These are phyloP conservation scores for Apiotrichum siamense DNA, from an alignment of 1,284 basidiomycete species.

Conservation along the genomic window DNA sequence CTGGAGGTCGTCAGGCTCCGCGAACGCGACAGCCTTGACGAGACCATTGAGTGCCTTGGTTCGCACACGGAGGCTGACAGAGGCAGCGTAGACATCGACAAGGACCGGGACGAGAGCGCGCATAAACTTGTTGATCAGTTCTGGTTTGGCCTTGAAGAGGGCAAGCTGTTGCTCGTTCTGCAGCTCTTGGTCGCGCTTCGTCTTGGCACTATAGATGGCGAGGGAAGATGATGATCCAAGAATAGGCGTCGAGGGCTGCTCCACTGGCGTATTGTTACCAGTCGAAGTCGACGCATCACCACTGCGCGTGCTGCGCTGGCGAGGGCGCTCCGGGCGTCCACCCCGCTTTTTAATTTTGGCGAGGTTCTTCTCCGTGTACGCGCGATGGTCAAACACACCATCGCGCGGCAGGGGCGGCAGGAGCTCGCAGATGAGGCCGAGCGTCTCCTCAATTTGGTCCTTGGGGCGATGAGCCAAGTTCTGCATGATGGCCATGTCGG, in stretches of 20 bases:
- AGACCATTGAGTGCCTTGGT: slow-evolving; percentile 79
- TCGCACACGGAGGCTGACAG: slow-evolving; percentile 75
- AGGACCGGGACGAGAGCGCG: slow-evolving; percentile 80
- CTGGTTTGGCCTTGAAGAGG: slow-evolving; percentile 65
- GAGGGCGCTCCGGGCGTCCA: slow-evolving; percentile 17
- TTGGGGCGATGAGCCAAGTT: slow-evolving; percentile 93
- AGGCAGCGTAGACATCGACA: slow-evolving; percentile 91
- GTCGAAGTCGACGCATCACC: slow-evolving; percentile 13
- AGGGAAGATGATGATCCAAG: slow-evolving; percentile 1
- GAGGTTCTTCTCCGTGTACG: slow-evolving; percentile 81
- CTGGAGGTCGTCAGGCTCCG: slow-evolving; percentile 68
- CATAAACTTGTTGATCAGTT: slow-evolving; percentile 75
- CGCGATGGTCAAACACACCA: slow-evolving; percentile 86
- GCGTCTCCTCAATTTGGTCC: slow-evolving; percentile 88
- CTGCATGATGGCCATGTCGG: slow-evolving; percentile 96
- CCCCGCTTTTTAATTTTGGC: slow-evolving; percentile 38
- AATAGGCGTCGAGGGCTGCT: background rate
- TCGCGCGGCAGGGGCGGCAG: slow-evolving; percentile 82
- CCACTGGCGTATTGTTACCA: slow-evolving; percentile 20
- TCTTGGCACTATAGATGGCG: slow-evolving; percentile 16
- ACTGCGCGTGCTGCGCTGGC: slow-evolving; percentile 4
- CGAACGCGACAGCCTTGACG: slow-evolving; percentile 80
- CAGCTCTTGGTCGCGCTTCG: slow-evolving; percentile 40
- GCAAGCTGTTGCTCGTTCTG: slow-evolving; percentile 45
- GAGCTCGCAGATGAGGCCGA: slow-evolving; percentile 78